phyloP scores from a whole-genome alignment of 2,329 filamentous ascomycete species.

The Raffaelea albimanens region DNA sequence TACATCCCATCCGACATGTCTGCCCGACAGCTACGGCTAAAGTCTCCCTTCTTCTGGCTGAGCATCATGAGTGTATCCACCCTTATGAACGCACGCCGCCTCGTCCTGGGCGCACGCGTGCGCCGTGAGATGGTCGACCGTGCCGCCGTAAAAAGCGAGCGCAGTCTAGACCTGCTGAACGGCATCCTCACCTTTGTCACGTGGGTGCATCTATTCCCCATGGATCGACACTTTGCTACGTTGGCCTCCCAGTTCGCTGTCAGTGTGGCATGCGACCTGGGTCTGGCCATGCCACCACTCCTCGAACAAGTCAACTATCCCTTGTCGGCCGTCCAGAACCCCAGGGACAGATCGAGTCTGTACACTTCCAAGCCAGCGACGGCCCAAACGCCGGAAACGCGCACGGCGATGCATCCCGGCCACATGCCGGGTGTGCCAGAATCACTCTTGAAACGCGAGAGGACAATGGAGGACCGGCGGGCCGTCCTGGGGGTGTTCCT shows the following conservation, averaged over 20 bases:
- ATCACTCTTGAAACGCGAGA: slow-evolving; percentile 15
- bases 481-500: slow-evolving; percentile 36
- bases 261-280: slow-evolving; percentile 34
- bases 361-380: no score
- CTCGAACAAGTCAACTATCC: background rate
- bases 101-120: background rate
- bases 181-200: background rate
- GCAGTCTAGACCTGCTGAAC: background rate
- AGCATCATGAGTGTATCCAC: background rate
- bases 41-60: background rate
- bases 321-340: background rate
- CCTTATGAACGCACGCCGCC: no score
- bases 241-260: slow-evolving; percentile 30
- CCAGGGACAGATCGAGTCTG: no score
- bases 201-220: background rate
- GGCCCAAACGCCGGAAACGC: no score
- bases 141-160: background rate
- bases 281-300: slow-evolving; percentile 22
- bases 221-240: slow-evolving; percentile 25
- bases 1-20: background rate
- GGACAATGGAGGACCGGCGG: slow-evolving; percentile 39
- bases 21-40: background rate
- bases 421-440: slow-evolving; percentile 1
- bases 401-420: background rate
- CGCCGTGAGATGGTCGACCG: background rate